Conservation (phyloP, 192 early-diverging fungal species). For the Backusella parvicylindrica region DNA sequence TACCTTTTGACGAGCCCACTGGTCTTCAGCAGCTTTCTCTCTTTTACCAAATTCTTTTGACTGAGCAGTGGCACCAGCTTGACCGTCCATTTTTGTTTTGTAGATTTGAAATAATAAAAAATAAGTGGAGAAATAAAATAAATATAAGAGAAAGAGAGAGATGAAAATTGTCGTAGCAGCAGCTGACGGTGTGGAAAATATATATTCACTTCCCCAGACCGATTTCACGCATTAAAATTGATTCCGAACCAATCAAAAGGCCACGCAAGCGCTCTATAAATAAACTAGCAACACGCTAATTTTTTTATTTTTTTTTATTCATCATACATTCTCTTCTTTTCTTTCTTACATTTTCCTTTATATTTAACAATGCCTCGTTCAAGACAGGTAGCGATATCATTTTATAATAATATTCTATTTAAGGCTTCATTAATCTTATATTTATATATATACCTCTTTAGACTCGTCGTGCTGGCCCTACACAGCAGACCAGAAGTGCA, state of each 20-base stretch:
- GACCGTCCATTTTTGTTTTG: background rate
- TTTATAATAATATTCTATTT: background rate
- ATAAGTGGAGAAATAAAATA: background rate
- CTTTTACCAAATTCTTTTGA: conserved; percentile 3
- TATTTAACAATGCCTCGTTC: conserved; percentile 14
- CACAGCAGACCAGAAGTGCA: conserved; percentile 46
- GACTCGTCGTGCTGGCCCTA: conserved; percentile 41
- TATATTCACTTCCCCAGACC: background rate
- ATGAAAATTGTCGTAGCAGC: background rate
- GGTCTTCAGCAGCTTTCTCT: conserved; percentile 16
- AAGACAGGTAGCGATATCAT: conserved; percentile 15
- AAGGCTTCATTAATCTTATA: background rate
- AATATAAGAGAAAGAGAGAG: background rate
- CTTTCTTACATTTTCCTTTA: background rate
- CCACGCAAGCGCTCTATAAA: background rate
- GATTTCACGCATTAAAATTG: background rate
- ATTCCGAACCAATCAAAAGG: conserved; percentile 12
- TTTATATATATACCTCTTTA: background rate
- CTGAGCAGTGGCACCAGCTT: background rate
- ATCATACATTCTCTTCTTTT: background rate
- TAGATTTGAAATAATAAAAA: background rate
- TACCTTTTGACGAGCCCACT: conserved; percentile 17
- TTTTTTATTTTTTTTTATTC: background rate
- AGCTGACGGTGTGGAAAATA: background rate
- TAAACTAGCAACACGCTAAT: background rate